Evolutionary conservation across 2,329 filamentous ascomycete species (phyloP).

Genomic region (Pyrenophora tritici-repentis): DNA sequence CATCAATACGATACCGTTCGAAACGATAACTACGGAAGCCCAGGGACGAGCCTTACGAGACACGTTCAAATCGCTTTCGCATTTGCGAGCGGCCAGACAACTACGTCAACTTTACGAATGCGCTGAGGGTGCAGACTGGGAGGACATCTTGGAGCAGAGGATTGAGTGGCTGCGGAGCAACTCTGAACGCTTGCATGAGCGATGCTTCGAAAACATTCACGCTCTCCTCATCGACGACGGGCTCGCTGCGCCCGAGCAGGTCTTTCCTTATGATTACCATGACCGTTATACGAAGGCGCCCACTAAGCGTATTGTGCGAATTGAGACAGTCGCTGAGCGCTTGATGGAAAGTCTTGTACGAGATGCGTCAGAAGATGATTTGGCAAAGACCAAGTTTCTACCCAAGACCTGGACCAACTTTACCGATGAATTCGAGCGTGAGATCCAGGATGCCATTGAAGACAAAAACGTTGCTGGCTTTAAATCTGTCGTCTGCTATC

Average conservation of each 20-base stretch:
- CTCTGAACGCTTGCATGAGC: conserved; percentile 61
- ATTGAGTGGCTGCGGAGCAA: conserved; percentile 53
- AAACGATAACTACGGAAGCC: conserved; percentile 74
- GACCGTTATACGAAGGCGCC: conserved; percentile 66
- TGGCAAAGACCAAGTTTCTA: conserved; percentile 41
- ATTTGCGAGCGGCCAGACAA: conserved; percentile 71
- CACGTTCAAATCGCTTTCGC: conserved; percentile 66
- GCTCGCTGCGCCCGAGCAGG: conserved; percentile 59
- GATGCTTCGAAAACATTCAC: conserved; percentile 74
- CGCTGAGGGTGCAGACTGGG: conserved; percentile 62
- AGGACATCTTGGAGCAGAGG: conserved; percentile 58
- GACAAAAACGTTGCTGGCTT: conserved; percentile 76
- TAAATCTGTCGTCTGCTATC: conserved; percentile 83
- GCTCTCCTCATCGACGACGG: conserved; percentile 80
- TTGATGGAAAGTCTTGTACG: conserved; percentile 60
- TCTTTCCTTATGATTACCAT: conserved; percentile 63
- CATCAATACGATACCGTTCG: conserved; percentile 58
- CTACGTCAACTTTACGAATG: conserved; percentile 69
- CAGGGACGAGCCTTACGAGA: conserved; percentile 68
- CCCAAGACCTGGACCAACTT: conserved; percentile 52
- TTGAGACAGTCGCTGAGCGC: conserved; percentile 72
- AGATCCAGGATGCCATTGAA: conserved; percentile 62
- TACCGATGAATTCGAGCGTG: conserved; percentile 55
- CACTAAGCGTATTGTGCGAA: conserved; percentile 75
- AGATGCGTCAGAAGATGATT: conserved; percentile 42